Evolutionary conservation across 495 filamentous ascomycete genomes (phyloP).

Genomic region (Cryomyces minteri): DNA sequence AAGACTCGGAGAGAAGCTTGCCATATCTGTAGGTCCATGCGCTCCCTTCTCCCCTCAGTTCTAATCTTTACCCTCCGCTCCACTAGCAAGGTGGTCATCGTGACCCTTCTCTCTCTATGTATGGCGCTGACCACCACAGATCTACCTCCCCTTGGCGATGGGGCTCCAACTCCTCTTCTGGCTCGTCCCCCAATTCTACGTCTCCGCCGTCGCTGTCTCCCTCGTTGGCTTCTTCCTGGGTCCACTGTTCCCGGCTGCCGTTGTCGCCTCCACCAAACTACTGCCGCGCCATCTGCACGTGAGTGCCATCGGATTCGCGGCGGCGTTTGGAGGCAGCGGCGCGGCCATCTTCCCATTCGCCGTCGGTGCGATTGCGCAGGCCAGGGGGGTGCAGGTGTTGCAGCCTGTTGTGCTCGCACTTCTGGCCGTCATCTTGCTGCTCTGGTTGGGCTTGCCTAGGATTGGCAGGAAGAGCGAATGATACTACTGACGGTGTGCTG

Average conservation of each 20-base stretch:
- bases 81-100: neutral
- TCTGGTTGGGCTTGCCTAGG: constrained; percentile 24
- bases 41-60: neutral
- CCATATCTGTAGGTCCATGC: constrained; percentile 27
- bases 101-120: neutral
- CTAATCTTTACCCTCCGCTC: neutral
- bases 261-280: constrained; percentile 67
- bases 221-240: constrained; percentile 54
- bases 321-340: constrained; percentile 62
- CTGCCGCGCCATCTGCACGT: constrained; percentile 65
- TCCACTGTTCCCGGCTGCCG: constrained; percentile 50
- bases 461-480: constrained; percentile 19
- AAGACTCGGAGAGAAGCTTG: constrained; percentile 37
- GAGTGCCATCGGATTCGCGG: constrained; percentile 63
- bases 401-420: constrained; percentile 60
- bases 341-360: constrained; percentile 71
- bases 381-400: constrained; percentile 56
- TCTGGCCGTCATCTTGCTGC: constrained; percentile 24
- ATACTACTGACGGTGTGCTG: too few relatives aligned
- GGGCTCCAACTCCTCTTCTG: constrained; percentile 28
- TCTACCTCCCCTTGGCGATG: constrained; percentile 23
- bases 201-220: constrained; percentile 47
- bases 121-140: constrained; percentile 4
- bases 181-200: constrained; percentile 54
- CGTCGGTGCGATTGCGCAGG: constrained; percentile 68